Evolutionary conservation across 441 rosid genomes (phyloP).

Genomic region (Biscutella auriculata): DNA sequence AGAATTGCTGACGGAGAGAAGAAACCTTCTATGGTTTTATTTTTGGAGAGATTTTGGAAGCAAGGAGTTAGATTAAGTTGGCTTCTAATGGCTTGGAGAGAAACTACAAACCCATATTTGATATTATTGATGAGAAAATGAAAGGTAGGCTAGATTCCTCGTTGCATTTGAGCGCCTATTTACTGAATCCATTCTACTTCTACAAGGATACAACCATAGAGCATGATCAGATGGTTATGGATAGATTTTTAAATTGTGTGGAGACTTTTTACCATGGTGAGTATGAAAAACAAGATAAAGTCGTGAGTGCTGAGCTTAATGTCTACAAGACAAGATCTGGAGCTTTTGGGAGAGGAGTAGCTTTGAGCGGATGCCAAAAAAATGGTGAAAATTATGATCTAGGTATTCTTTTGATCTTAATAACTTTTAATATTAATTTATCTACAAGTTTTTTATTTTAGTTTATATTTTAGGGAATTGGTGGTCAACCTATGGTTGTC

Average conservation of each 20-base stretch:
- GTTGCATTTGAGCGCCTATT: background rate
- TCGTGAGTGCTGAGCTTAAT: background rate
- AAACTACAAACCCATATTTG: background rate
- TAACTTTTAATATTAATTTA: background rate
- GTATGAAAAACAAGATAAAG: background rate
- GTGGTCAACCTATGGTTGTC: background rate
- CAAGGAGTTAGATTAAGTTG: background rate
- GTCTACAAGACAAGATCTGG: background rate
- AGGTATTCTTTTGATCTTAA: background rate
- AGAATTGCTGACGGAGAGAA: background rate
- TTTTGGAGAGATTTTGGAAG: background rate
- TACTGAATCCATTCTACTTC: background rate
- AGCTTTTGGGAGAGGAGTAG: background rate
- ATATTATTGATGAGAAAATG: conserved; percentile 2
- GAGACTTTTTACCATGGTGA: background rate
- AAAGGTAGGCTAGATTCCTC: background rate
- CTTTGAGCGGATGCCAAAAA: background rate
- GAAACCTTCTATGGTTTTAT: background rate
- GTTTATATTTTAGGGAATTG: background rate
- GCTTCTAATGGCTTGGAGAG: background rate
- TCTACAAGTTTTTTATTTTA: background rate
- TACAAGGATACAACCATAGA: background rate
- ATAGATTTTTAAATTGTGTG: background rate
- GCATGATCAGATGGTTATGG: background rate
- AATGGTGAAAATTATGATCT: background rate